Evolutionary conservation across 371 early-diverging fungal genomes (phyloP), one percentile per base, ranked within the genome.

Genomic region (Funneliformis caledonium): DNA sequence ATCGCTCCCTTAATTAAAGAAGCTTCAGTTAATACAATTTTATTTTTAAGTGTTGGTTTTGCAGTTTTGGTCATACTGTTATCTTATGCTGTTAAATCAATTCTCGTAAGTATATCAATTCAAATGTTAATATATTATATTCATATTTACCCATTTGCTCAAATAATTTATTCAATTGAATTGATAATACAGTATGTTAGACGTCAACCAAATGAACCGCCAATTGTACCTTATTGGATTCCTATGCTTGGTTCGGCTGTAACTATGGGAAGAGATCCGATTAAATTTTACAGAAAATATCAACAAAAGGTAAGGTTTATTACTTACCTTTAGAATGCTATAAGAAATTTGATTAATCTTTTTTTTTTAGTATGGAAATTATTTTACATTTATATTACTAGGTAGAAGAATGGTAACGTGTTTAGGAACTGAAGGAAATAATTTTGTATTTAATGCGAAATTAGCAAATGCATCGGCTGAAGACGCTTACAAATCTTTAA

Each of bases 401-500:
- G 97, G 97, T 73, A 93, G 93, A 83, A 91, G 91, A 80, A 95
- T 97, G 87, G 97, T 98, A 1, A 93, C 93, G 56, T 94, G 94
- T 80, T 85, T 98, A 65, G 97, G 96, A 61, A 88, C 94, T 8
- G 97, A 97, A 83, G 99, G 98, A 80, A 98, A 97, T 88, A 92
- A 97, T 89, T 94, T 96, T 85, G 93, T 97, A 9, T 97, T 98
- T 88, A 98, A 98, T 89, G 94, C 93, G 72, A 96, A 95, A 84
- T 88, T 95, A 78, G 92, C 94, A 80, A 79, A 94, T 81, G 96
- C 95, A 76, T 94, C 95, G 60, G 98, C 98, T 61, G 98, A 97
- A 84, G 97, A 94, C 59, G 97, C 97, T 52, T 98, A 98, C 88
- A 94, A 91, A 82, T 90, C 91, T 59, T 91, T 98, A 88, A 98